These are phyloP conservation scores for Ochromonadaceae sp. DNA, from an alignment of 352 stramenopile genomes.

Conservation along the genomic window DNA sequence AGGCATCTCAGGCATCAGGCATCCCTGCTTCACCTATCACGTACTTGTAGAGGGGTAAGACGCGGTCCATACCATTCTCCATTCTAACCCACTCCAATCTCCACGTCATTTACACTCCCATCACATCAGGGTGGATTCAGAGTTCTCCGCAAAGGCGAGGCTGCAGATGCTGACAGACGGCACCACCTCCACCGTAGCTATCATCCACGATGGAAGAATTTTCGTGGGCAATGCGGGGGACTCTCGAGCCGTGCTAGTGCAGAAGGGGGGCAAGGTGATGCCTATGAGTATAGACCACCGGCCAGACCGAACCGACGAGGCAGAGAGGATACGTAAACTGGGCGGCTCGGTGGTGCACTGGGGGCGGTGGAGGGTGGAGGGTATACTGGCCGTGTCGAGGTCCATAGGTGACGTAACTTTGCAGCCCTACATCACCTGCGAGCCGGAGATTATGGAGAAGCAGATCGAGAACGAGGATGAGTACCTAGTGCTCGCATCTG, in stretches of 20 bases:
- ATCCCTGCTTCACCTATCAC: no score
- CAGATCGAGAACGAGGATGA: conserved; percentile 49
- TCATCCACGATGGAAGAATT: conserved; percentile 50
- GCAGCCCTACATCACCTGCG: conserved; percentile 71
- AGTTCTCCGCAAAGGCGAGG: conserved; percentile 1
- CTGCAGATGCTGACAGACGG: conserved; percentile 45
- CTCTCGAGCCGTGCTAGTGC: conserved; percentile 63
- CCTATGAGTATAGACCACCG: conserved; percentile 69
- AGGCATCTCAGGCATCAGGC: no score
- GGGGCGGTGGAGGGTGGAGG: conserved; percentile 78
- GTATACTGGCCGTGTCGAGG: conserved; percentile 72
- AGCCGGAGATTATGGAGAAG: conserved; percentile 45
- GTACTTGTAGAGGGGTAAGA: no score
- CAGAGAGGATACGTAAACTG: conserved; percentile 58
- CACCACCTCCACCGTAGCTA: conserved; percentile 62
- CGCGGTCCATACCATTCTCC: no score
- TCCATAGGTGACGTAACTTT: conserved; percentile 75
- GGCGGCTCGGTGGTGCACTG: conserved; percentile 70
- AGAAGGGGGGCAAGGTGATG: conserved; percentile 49
- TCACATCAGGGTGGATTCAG: conserved; percentile 2
- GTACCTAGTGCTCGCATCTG: conserved; percentile 64
- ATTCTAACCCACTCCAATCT: no score
- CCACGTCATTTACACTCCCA: no score
- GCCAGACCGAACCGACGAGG: conserved; percentile 66
- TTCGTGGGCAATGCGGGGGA: conserved; percentile 72